Conservation (phyloP, 2,329 filamentous ascomycete species). For the Plectosphaerella cucumerina region DNA sequence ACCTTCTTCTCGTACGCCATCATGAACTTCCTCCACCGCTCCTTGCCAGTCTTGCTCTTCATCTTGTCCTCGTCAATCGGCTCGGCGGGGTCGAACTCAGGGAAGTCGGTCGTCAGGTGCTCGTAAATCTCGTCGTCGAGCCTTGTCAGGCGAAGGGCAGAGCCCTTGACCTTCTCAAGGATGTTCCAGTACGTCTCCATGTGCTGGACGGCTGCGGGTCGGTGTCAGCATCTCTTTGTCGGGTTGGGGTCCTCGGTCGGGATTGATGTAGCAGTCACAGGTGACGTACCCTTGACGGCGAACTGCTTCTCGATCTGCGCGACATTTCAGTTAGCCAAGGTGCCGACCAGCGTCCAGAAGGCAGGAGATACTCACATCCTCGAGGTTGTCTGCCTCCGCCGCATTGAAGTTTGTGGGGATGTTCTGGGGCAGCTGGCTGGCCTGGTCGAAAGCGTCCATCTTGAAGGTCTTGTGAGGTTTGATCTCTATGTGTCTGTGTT, state of each 20-base stretch:
- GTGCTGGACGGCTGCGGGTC: constrained; percentile 71
- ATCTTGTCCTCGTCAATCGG: constrained; percentile 88
- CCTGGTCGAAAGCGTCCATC: constrained; percentile 37
- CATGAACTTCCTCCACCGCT: constrained; percentile 92
- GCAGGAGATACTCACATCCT: constrained; percentile 42
- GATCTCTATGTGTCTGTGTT: not conserved
- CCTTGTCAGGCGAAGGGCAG: constrained; percentile 85
- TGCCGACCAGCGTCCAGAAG: not conserved
- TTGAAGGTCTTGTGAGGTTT: constrained; percentile 1
- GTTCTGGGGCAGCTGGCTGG: constrained; percentile 15
- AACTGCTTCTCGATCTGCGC: constrained; percentile 96
- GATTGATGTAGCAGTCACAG: no score
- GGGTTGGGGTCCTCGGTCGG: no score
- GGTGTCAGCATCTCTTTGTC: not conserved
- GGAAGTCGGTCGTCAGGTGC: constrained; percentile 83
- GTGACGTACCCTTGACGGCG: constrained; percentile 75
- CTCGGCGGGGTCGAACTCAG: constrained; percentile 80
- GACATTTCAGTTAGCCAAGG: constrained; percentile 5
- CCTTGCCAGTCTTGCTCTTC: constrained; percentile 97
- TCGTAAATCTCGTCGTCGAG: constrained; percentile 92
- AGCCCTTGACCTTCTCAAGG: constrained; percentile 85
- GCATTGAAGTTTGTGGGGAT: constrained; percentile 56
- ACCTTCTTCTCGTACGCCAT: constrained; percentile 89
- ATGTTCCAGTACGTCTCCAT: constrained; percentile 97
- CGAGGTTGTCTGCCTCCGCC: constrained; percentile 50